Base-by-base conservation (phyloP, 1,284 basidiomycete genomes). In the Phaffia rhodozyma region DNA sequence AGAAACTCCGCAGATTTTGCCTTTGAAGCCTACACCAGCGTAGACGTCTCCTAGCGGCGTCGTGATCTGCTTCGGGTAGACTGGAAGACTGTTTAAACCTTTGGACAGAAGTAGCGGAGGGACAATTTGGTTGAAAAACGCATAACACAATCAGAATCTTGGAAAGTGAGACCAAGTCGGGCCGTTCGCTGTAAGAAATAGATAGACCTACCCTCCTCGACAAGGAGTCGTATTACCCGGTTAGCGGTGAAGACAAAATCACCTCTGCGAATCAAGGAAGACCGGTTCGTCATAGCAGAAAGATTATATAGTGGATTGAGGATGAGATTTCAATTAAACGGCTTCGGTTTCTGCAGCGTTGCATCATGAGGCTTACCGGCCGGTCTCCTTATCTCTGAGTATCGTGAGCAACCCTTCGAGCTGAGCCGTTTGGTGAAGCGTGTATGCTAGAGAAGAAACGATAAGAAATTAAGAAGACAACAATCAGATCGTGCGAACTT, bases 331-430 rank as follows among this genome's bases (percentile, higher is more conserved):
- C 18, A n/a, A 48, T 29, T 49, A 34, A 11, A 29, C 13, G 32
- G 56, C 30, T 16, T 16, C 32, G 29, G 48, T 51, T 21, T 58
- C 29, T 29, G 60, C 61, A 65, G 38, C 62, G 57, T 63, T 18
- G 2, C 5, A 51, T 32, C 7, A 30, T 13, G 11, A 5, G 21
- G 63, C 72, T 65, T 60, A 77, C 76, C 78, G 68, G 47, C 74
- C 82, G 1, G 91, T 92, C 63, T 84, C 82, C 76, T 86, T 89
- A 75, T 92, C 84, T 58, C 92, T 79, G 73, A 98, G 94, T 76
- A 97, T 94, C 20, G 96, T 97, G 76, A 96, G 88, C 23, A 97
- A 79, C 0, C 92, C 92, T 75, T 97, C 92, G 38, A 98, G 84
- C 77, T 96, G 91, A 2, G 87, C 84, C 0, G 92, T 97, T 70